Base-by-base conservation (phyloP, 1,139 yeast species). In the Debaryomyces robertsiae region DNA sequence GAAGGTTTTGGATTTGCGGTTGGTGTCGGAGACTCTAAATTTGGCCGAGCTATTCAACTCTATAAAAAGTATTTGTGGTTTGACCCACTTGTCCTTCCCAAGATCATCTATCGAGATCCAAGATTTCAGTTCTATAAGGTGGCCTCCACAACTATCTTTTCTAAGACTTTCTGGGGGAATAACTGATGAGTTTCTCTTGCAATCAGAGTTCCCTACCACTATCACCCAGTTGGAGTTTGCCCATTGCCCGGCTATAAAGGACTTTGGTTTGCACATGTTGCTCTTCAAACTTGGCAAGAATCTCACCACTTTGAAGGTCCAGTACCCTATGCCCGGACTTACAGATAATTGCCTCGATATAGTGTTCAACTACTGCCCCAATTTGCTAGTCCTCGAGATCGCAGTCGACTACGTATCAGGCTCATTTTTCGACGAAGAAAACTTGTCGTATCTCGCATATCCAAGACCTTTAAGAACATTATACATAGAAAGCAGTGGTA, bases 1-100 rank as follows among this genome's bases (percentile, higher is more conserved):
- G 41, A 73, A 73, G 44, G 76, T 81, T 1, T 66, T 93, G 27
- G 98, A 93, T 59, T 63, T 93, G 44, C 77, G 96, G n/a, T 72
- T 90, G 30, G 97, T 93, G 1, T 86, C 96, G 3, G 98, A 91
- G 61, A 89, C 95, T 0, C 84, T 93, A 7, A 90, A 90, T 50
- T 65, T 93, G 41, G 78, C 82, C 34, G 91, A 88, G 54, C 66
- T 93, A 10, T 90, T 93, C 61, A 71, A 72, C 32, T 86, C 96
- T 2, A 86, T 93, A 32, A 72, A 75, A 36, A 77, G 76, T 41
- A 75, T 87, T 27, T 73, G 74, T 32, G 56, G 75, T 14, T 69
- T 93, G 38, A 87, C 89, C 27, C 85, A 84, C 46, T 65, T 93
- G 37, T 84, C 93, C 27, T 91, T 93, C 52, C 98, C 98, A 1